Conservation (phyloP, 495 filamentous ascomycete genomes). For the Aspergillus diversus region DNA sequence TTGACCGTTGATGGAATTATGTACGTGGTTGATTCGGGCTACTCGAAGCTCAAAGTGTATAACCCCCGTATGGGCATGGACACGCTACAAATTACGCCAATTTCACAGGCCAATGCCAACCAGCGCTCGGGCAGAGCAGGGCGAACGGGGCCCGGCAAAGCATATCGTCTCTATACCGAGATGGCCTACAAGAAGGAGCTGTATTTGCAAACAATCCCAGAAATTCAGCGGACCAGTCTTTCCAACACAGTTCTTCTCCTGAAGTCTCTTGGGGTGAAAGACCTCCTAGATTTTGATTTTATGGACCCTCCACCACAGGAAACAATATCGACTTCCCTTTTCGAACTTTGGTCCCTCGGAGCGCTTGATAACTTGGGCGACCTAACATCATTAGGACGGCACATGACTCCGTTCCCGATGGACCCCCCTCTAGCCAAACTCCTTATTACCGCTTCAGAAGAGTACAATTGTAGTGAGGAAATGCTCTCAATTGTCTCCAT, state of each 20-base stretch:
- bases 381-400: constrained; percentile 80
- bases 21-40: constrained; percentile 97
- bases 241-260: constrained; percentile 92
- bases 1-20: constrained; percentile 99
- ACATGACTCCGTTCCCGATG: constrained; percentile 98
- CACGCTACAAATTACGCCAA: constrained; percentile 95
- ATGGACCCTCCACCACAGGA: constrained; percentile 99
- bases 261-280: constrained; percentile 92
- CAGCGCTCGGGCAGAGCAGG: constrained; percentile 95
- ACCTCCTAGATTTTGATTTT: constrained; percentile 96
- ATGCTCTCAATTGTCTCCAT: constrained; percentile 98
- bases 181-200: constrained; percentile 94
- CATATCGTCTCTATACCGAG: constrained; percentile 93
- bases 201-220: constrained; percentile 96
- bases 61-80: constrained; percentile 99
- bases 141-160: constrained; percentile 93
- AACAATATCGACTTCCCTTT: constrained; percentile 94
- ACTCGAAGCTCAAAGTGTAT: constrained; percentile 97
- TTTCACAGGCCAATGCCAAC: constrained; percentile 93
- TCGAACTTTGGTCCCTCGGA: constrained; percentile 97
- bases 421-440: constrained; percentile 93
- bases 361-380: constrained; percentile 93
- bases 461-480: constrained; percentile 94
- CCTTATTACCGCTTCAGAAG: constrained; percentile 79
- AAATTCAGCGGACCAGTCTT: constrained; percentile 96